Conservation (phyloP, 1,139 yeast genomes). For the Saccharomyces hybrid region DNA sequence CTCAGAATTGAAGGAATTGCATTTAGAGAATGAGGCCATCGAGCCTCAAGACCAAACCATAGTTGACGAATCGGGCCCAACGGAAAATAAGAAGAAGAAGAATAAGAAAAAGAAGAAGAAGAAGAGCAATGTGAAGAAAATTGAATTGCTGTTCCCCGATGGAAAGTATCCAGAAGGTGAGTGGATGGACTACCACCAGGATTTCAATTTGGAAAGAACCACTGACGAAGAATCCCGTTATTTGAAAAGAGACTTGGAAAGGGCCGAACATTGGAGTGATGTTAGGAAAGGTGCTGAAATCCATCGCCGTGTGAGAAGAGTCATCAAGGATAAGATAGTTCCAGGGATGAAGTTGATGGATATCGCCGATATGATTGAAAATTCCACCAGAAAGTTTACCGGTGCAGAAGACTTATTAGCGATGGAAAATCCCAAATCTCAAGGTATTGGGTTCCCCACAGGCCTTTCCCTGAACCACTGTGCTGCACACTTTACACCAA, state of each 20-base stretch:
- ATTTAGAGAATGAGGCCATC: slow-evolving; percentile 1
- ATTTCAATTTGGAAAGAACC: slow-evolving; percentile 65
- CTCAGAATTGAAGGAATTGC: not conserved
- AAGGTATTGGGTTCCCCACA: slow-evolving; percentile 96
- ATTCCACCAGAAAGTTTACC: slow-evolving; percentile 69
- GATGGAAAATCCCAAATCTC: slow-evolving; percentile 37
- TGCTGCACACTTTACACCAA: slow-evolving; percentile 98
- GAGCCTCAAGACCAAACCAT: slow-evolving; percentile 6
- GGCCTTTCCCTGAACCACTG: slow-evolving; percentile 89
- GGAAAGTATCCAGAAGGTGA: slow-evolving; percentile 84
- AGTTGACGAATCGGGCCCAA: slow-evolving; percentile 4
- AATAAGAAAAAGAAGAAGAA: slow-evolving; percentile 43
- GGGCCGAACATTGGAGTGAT: slow-evolving; percentile 66
- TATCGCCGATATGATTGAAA: slow-evolving; percentile 83
- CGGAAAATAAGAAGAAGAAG: slow-evolving; percentile 30
- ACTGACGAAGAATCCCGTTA: slow-evolving; percentile 84
- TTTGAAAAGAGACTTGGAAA: slow-evolving; percentile 51
- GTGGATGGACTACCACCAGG: slow-evolving; percentile 67
- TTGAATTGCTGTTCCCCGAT: slow-evolving; percentile 61
- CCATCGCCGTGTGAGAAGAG: slow-evolving; percentile 82
- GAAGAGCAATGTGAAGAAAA: slow-evolving; percentile 46
- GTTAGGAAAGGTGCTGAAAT: slow-evolving; percentile 94
- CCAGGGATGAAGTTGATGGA: slow-evolving; percentile 94
- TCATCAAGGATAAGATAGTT: slow-evolving; percentile 63
- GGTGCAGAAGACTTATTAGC: slow-evolving; percentile 41